These are phyloP conservation scores for Yarrowia bubula DNA, from an alignment of 805 yeast genomes.

Conservation along the genomic window DNA sequence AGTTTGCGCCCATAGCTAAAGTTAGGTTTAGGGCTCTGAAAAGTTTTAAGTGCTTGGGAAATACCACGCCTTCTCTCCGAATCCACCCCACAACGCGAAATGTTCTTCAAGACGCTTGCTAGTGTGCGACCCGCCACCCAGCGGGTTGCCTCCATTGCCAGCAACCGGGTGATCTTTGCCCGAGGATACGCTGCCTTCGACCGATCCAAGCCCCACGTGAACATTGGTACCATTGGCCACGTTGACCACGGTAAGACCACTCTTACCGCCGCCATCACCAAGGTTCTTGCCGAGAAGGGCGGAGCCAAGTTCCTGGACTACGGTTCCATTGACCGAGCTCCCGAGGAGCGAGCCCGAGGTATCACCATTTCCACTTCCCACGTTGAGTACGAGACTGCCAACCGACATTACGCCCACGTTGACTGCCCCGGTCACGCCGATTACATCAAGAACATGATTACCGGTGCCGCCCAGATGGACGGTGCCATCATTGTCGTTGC, in stretches of 20 bases:
- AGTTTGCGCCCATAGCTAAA: background rate
- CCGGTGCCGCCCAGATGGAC: constrained; percentile 99
- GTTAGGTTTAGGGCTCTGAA: constrained; percentile 1
- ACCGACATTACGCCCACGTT: constrained; percentile 95
- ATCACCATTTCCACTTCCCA: constrained; percentile 97
- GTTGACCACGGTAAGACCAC: constrained; percentile 99
- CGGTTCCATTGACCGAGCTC: constrained; percentile 91
- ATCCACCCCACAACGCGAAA: constrained; percentile 4
- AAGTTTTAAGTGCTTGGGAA: constrained; percentile 9
- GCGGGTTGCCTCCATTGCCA: constrained; percentile 17
- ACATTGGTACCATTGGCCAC: constrained; percentile 97
- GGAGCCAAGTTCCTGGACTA: constrained; percentile 94
- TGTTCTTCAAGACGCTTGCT: constrained; percentile 21
- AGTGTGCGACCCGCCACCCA: constrained; percentile 24
- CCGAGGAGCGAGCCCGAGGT: constrained; percentile 99
- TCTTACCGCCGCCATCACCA: constrained; percentile 97
- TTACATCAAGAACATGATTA: constrained; percentile 97
- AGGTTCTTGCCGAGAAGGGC: constrained; percentile 81
- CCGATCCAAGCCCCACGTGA: constrained; percentile 95
- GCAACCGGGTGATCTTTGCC: constrained; percentile 16
- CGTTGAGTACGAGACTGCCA: constrained; percentile 92
- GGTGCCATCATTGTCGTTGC: constrained; percentile 99
- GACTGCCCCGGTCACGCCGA: constrained; percentile 99
- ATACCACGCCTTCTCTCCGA: background rate
- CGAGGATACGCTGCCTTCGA: constrained; percentile 57